phyloP scores from a whole-genome alignment of 192 early-diverging fungal species.

The Diversispora epigaea region DNA sequence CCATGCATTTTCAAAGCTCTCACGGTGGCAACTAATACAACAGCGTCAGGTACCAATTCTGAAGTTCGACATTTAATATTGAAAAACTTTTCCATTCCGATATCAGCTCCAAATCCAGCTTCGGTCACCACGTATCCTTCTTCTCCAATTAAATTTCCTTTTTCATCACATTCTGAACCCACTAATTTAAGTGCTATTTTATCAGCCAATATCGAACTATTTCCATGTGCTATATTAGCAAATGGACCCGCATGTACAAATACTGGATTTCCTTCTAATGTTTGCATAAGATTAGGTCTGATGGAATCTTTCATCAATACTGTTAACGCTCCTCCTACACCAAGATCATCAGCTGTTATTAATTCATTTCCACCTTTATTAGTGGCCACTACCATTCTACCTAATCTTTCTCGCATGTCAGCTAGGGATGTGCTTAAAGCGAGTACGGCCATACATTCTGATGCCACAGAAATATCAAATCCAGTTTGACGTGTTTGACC shows the following conservation, averaged over 20 bases:
- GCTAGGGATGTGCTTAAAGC: conserved; percentile 85
- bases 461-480: conserved; percentile 98
- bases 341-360: conserved; percentile 94
- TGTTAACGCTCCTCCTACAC: conserved; percentile 90
- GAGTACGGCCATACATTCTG: conserved; percentile 97
- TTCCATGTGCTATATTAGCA: conserved; percentile 99
- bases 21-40: conserved; percentile 92
- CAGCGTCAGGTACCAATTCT: conserved; percentile 83
- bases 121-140: conserved; percentile 94
- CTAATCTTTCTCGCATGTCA: conserved; percentile 93
- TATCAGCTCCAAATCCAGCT: conserved; percentile 99
- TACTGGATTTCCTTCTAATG: conserved; percentile 97
- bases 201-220: conserved; percentile 95
- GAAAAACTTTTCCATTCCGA: conserved; percentile 99
- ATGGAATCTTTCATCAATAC: conserved; percentile 99
- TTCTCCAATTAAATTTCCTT: conserved; percentile 55
- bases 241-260: conserved; percentile 99
- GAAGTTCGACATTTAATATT: conserved; percentile 97
- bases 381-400: conserved; percentile 92
- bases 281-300: conserved; percentile 99
- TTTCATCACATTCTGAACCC: conserved; percentile 63
- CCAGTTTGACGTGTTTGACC: conserved; percentile 86
- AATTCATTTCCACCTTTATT: conserved; percentile 71
- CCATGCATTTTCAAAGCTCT: conserved; percentile 97
- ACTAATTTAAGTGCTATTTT: conserved; percentile 91